Evolutionary conservation across 2,329 filamentous ascomycete species (phyloP), one percentile per base, ranked within the genome.

Genomic region (Scolecobasidium constrictum): DNA sequence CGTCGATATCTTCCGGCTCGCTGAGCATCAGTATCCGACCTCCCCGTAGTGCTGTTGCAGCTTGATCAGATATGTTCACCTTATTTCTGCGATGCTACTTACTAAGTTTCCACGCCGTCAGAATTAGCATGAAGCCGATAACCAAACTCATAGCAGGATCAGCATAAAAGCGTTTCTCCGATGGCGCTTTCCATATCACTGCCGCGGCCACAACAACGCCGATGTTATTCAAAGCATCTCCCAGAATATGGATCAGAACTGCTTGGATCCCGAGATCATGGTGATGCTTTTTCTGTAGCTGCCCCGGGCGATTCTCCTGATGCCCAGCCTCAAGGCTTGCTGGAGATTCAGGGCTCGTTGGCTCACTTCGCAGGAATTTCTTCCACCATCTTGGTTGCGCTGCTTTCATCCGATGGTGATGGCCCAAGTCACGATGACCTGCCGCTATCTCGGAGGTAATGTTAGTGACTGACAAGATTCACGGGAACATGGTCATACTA

Each of bases 211-310:
- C 64, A 38, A 86, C 85, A 46, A 88, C 82, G 7, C 81, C 82
- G 9, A 86, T 58, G 51, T 88, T 88, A 62, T 86, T 87, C 48
- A 82, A 67, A 4, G 81, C 80, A 52, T 88, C 83, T 22, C 81
- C 78, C 3, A 83, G 53, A 19, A 87, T 73, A 52, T 88, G 83
- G 12, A 84, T 60, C 9, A 87, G 54, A 1, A 84, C 81, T 2
- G 78, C 82, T 47, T 83, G 63, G 67, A 85, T 80, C 9, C 78
- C 81, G n/a, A 87, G 65, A 53, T 87, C 64, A 45, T 42, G 42
- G 34, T 56, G 52, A 5, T 37, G 34, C 35, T 58, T 52, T 6
- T 48, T 49, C 21, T 60, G 53, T n/a, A 55, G 59, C 36, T 71
- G 64, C 13, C 55, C 61, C 45, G 71, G 66, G 35, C 62, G 59